A percentile compares a stretch with the other conserved stretches of the same genome.
Evolutionary conservation across 1,284 basidiomycete genomes (phyloP).

Genomic region (Xerocomus nothofagi): DNA sequence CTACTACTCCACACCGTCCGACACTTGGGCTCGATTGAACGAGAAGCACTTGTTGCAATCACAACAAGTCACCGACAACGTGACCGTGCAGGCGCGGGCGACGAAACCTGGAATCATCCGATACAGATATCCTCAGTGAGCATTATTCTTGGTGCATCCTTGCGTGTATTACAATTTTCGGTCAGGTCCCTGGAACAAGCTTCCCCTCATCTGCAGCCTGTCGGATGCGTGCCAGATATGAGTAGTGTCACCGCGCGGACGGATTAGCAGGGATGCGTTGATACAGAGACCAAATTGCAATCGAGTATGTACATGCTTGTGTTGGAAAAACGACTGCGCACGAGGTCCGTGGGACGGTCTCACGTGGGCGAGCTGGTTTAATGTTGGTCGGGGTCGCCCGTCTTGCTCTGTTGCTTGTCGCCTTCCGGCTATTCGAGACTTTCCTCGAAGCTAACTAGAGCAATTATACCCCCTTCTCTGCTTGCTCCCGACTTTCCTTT

Average conservation of each 20-base stretch:
- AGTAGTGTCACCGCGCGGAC: conserved; percentile 15
- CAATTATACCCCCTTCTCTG: conserved; percentile 9
- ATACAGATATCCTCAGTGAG: conserved; percentile 70
- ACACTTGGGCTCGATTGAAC: conserved; percentile 54
- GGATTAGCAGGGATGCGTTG: conserved; percentile 14
- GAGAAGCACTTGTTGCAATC: conserved; percentile 55
- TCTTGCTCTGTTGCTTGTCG: background rate
- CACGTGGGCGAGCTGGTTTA: conserved; percentile 21
- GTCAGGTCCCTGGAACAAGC: conserved; percentile 32
- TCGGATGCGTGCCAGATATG: conserved; percentile 27
- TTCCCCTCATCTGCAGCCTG: conserved; percentile 34
- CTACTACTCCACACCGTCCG: conserved; percentile 48
- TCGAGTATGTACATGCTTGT: background rate
- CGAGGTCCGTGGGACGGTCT: conserved; percentile 17
- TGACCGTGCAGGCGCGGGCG: conserved; percentile 49
- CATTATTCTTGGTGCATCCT: conserved; percentile 26
- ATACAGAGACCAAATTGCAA: conserved; percentile 3
- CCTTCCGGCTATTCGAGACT: background rate
- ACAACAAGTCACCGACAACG: conserved; percentile 45
- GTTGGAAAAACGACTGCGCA: conserved; percentile 7
- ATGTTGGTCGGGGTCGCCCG: background rate
- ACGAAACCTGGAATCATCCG: conserved; percentile 55
- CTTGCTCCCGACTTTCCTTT: conserved; percentile 5
- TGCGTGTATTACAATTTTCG: background rate
- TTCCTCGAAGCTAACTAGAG: conserved; percentile 6